Evolutionary conservation across 768 basidiomycete genomes (phyloP).

Genomic region (Basidioascus undulatus): DNA sequence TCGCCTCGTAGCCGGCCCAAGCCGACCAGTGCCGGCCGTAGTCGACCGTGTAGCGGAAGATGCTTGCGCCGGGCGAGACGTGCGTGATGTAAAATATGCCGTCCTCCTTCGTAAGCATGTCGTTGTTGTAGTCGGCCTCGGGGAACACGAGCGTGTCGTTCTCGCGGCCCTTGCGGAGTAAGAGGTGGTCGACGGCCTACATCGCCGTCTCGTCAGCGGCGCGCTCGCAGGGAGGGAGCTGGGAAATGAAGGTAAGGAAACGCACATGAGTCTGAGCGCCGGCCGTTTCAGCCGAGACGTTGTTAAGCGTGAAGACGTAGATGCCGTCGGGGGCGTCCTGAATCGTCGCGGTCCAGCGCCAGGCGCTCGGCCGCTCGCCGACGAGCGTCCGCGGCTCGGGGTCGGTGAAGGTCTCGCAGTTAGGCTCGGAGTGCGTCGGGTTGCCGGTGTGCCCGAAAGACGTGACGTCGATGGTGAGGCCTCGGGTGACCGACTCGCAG

Average conservation of each 20-base stretch:
- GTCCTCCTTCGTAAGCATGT: conserved; percentile 24
- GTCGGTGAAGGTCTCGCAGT: conserved; percentile 28
- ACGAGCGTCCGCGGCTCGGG: conserved; percentile 28
- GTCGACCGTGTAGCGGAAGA: conserved; percentile 64
- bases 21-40: conserved; percentile 62
- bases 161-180: conserved; percentile 51
- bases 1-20: conserved; percentile 58
- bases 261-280: conserved; percentile 34
- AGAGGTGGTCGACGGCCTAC: conserved; percentile 44
- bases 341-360: conserved; percentile 52
- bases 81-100: conserved; percentile 56
- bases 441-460: conserved; percentile 35
- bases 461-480: conserved; percentile 41
- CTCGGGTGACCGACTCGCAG: conserved; percentile 39
- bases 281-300: conserved; percentile 24
- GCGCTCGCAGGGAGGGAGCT: background rate
- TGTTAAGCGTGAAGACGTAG: conserved; percentile 41
- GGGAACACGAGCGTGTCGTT: conserved; percentile 76
- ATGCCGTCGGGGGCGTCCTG: conserved; percentile 59
- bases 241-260: conserved; percentile 8
- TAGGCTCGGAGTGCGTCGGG: conserved; percentile 29
- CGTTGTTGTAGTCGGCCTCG: conserved; percentile 44
- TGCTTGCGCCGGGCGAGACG: conserved; percentile 62
- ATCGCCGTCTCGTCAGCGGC: no score
- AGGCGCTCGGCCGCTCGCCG: conserved; percentile 34